phyloP scores from a whole-genome alignment of 2,329 filamentous ascomycete genomes.

The Colletotrichum kahawae region DNA sequence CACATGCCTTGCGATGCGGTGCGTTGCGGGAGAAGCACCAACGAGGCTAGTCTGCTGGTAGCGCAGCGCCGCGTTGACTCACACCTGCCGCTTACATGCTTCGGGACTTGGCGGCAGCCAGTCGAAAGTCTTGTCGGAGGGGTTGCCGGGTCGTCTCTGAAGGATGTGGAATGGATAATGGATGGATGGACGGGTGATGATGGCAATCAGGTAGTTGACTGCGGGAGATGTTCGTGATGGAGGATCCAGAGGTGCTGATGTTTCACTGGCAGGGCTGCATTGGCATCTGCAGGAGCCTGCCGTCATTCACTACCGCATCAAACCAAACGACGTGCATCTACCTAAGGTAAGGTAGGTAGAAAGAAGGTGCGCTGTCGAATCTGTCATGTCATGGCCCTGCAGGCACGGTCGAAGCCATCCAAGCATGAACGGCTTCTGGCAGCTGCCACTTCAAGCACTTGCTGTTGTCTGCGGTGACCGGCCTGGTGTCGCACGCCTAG shows the following conservation, averaged over 20 bases:
- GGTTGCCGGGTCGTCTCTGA: conserved; percentile 4
- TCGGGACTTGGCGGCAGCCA: neutral
- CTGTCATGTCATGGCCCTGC: neutral
- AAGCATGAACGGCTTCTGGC: neutral
- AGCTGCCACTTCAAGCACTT: neutral
- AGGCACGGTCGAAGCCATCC: neutral
- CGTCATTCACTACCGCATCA: neutral
- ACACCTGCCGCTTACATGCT: conserved; percentile 7
- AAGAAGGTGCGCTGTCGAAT: neutral
- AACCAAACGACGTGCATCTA: neutral
- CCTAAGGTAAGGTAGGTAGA: neutral
- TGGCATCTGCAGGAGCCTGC: neutral
- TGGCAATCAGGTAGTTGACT: neutral
- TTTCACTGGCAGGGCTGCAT: conserved; percentile 1
- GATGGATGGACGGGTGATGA: neutral
- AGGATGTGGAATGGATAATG: conserved; percentile 9
- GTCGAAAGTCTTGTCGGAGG: neutral
- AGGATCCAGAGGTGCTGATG: neutral
- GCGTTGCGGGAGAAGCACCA: neutral
- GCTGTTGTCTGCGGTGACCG: neutral
- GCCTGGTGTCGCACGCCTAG: neutral
- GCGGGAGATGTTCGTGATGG: neutral
- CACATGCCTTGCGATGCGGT: neutral
- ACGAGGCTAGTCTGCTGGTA: conserved; percentile 2
- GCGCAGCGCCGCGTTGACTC: conserved; percentile 12